Evolutionary conservation across 306 rosid species (phyloP).

Genomic region (Alnus rubra): DNA sequence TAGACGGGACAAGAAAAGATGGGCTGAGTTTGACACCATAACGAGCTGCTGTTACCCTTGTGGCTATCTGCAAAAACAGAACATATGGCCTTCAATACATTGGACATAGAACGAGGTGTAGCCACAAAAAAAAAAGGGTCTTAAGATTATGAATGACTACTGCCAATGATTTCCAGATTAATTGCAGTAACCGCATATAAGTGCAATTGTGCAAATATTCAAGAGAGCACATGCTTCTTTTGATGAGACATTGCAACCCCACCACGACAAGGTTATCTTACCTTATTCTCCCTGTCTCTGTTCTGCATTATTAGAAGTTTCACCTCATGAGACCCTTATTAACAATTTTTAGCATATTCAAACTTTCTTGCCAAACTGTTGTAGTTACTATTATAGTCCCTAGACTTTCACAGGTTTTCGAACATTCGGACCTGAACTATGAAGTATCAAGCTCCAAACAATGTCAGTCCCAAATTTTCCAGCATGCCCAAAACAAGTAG

Average conservation of each 20-base stretch:
- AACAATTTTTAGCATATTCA: no score
- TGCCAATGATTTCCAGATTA: neutral
- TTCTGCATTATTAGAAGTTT: neutral
- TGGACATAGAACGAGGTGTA: neutral
- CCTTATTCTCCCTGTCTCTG: neutral
- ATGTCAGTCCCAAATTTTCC: no score
- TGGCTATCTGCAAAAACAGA: constrained; percentile 64
- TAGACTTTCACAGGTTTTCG: no score
- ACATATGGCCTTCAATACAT: constrained; percentile 10
- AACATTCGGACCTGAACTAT: no score
- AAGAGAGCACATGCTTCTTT: neutral
- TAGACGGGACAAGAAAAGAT: constrained; percentile 89
- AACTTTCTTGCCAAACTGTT: no score
- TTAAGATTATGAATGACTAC: neutral
- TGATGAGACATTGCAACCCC: neutral
- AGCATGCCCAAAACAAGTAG: neutral
- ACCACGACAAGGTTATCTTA: neutral
- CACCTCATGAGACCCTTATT: no score
- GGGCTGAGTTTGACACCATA: constrained; percentile 91
- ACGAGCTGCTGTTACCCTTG: constrained; percentile 84
- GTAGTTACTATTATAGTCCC: no score
- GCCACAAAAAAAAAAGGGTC: neutral
- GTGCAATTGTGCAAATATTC: neutral
- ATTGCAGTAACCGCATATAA: neutral
- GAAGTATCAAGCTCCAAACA: no score